Evolutionary conservation across 345 rosid species (phyloP).

Genomic region (Melaleuca quinquenervia): DNA sequence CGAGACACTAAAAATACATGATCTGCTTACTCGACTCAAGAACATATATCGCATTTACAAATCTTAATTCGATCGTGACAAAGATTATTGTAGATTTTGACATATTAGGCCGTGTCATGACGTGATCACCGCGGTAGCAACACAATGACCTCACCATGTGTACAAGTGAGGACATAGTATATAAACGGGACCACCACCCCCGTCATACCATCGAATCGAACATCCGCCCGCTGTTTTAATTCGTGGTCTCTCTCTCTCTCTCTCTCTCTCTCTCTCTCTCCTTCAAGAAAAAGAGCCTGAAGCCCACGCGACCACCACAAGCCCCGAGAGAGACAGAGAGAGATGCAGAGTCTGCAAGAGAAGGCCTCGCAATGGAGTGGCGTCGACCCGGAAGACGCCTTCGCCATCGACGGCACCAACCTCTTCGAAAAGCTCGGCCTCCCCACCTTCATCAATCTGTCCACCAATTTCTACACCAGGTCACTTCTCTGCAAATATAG

Average conservation of each 20-base stretch:
- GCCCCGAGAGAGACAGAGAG: neutral
- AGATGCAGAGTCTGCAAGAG: constrained; percentile 75
- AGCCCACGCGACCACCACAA: neutral
- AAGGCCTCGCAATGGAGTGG: constrained; percentile 88
- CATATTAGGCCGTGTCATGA: neutral
- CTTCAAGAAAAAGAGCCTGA: neutral
- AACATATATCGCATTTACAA: neutral
- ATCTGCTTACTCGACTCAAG: neutral
- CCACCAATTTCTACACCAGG: constrained; percentile 93
- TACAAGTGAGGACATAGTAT: neutral
- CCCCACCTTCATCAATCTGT: constrained; percentile 66
- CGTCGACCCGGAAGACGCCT: constrained; percentile 57
- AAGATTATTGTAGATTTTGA: no score
- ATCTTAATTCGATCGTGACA: no score
- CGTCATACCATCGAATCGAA: neutral
- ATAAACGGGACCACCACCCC: neutral
- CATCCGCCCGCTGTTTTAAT: neutral
- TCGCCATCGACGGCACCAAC: constrained; percentile 69
- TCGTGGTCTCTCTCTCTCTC: neutral
- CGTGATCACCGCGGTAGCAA: neutral
- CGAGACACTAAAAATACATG: no score
- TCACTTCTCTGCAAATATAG: neutral
- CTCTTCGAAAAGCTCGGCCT: constrained; percentile 74
- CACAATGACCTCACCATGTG: neutral
- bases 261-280: neutral